Conservation (phyloP, 257 asterid genomes). For the Gentiana dahurica region DNA sequence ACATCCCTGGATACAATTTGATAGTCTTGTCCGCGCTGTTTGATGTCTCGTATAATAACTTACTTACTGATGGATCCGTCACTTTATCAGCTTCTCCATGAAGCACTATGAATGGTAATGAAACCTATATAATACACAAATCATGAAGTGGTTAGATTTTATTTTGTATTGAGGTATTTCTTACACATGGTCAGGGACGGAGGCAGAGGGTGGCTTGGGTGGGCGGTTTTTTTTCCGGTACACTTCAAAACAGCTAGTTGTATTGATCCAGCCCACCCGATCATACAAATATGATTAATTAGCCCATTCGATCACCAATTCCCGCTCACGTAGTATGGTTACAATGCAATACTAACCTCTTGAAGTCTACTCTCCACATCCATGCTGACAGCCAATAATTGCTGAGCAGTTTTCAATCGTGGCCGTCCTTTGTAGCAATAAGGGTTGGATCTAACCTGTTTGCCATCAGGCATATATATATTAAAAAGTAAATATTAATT, state of each 20-base stretch:
- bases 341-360: conserved; percentile 19
- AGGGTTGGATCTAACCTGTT: conserved; percentile 59
- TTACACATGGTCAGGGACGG: too few species aligned
- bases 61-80: conserved; percentile 19
- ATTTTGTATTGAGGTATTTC: too few species aligned
- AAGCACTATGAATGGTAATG: conserved; percentile 33
- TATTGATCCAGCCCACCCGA: too few species aligned
- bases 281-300: too few species aligned
- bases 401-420: conserved; percentile 68
- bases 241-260: too few species aligned
- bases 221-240: too few species aligned
- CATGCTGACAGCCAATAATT: conserved; percentile 45
- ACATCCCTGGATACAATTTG: conserved; percentile 80
- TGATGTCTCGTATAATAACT: conserved; percentile 43
- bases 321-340: too few species aligned
- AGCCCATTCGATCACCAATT: too few species aligned
- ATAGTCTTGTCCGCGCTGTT: conserved; percentile 61
- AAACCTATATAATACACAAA: conserved; percentile 18
- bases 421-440: conserved; percentile 88
- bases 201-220: too few species aligned
- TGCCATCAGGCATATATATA: too few species aligned
- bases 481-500: too few species aligned
- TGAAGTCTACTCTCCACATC: conserved; percentile 63
- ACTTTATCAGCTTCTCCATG: conserved; percentile 42
- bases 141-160: too few species aligned